Evolutionary conservation across 306 rosid genomes (phyloP).

Genomic region (Citrullus amarus): DNA sequence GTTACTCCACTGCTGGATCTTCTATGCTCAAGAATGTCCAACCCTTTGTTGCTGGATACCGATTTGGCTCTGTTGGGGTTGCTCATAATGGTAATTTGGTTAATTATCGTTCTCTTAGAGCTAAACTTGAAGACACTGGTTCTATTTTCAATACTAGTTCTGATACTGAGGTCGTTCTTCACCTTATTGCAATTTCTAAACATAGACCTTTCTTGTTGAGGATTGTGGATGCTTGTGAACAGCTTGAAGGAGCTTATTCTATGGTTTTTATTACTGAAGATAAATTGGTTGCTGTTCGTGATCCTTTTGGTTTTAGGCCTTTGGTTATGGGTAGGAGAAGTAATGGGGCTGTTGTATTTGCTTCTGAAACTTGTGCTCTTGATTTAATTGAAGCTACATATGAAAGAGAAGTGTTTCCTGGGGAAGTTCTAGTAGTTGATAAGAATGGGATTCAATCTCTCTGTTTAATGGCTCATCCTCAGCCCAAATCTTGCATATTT

Average conservation of each 20-base stretch:
- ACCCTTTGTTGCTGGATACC: constrained; percentile 74
- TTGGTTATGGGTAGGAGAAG: constrained; percentile 90
- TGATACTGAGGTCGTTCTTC: constrained; percentile 86
- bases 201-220: constrained; percentile 58
- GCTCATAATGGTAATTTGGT: constrained; percentile 90
- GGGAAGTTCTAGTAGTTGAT: constrained; percentile 84
- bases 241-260: constrained; percentile 76
- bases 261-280: constrained; percentile 69
- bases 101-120: constrained; percentile 48
- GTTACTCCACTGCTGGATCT: constrained; percentile 77
- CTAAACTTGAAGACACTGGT: constrained; percentile 59
- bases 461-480: constrained; percentile 79
- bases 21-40: constrained; percentile 80
- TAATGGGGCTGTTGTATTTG: constrained; percentile 89
- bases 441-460: constrained; percentile 67
- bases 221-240: constrained; percentile 78
- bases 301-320: constrained; percentile 77
- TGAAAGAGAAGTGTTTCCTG: constrained; percentile 82
- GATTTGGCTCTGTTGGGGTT: constrained; percentile 80
- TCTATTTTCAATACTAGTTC: constrained; percentile 86
- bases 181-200: constrained; percentile 75
- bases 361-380: constrained; percentile 95
- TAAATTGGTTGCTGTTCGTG: constrained; percentile 72
- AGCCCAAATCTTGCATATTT: constrained; percentile 74
- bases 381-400: constrained; percentile 93